Percentiles rank a stretch among this genome's conserved stretches.
phyloP scores from a whole-genome alignment of 768 basidiomycete genomes.

The Russula sp. region DNA sequence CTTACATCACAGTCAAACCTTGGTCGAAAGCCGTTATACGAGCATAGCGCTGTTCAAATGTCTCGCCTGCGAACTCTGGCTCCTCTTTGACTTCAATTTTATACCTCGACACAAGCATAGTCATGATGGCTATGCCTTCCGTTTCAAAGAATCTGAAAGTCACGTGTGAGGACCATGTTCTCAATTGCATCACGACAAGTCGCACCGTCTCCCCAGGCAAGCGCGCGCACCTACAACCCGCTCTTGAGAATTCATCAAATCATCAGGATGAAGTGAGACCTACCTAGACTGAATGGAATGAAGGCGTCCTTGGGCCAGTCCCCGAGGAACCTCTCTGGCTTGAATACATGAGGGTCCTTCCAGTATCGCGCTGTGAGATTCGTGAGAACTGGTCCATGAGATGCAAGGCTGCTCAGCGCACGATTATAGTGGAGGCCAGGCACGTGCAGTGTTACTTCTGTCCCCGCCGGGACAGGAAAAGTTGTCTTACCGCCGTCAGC shows the following conservation, averaged over 20 bases:
- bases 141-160: conserved; percentile 43
- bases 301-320: conserved; percentile 33
- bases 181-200: not conserved
- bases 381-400: not conserved
- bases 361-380: conserved; percentile 45
- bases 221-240: conserved; percentile 16
- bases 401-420: conserved; percentile 21
- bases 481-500: conserved; percentile 36
- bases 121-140: conserved; percentile 42
- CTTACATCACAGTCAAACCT: conserved; percentile 12
- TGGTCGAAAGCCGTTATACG: not conserved
- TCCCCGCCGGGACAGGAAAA: conserved; percentile 41
- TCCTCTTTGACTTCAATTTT: conserved; percentile 46
- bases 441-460: conserved; percentile 34
- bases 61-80: conserved; percentile 39
- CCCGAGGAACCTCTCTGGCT: conserved; percentile 33
- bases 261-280: not conserved
- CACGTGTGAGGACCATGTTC: not conserved
- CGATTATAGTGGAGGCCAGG: conserved; percentile 48
- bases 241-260: not conserved
- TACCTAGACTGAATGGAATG: conserved; percentile 30
- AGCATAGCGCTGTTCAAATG: conserved; percentile 38
- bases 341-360: conserved; percentile 46
- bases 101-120: conserved; percentile 41
- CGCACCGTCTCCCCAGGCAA: conserved; percentile 24